Evolutionary conservation across 106 monocot genomes (phyloP), one percentile per base, ranked within the genome.

Genomic region (Dioscorea dumetorum): DNA sequence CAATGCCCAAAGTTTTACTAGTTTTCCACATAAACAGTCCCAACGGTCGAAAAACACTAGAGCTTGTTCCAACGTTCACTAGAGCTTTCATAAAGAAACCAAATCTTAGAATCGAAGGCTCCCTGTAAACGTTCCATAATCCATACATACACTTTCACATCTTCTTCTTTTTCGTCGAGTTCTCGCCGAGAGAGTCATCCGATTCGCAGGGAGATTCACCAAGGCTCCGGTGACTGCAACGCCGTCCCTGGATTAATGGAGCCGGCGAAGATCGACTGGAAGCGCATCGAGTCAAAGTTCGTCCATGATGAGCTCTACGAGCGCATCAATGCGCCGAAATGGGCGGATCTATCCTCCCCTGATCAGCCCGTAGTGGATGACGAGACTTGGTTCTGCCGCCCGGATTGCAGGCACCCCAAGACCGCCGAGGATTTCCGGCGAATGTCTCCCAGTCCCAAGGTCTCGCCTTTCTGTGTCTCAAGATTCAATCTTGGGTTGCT

Each of bases 321-420:
- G 83, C 72, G 73, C 80, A 84, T 95, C 81, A 64, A 84, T 67
- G 95, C 95, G 23, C 95, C 95, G 49, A 88, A 78, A 63, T 95
- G 95, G 95, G 50, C 80, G 17, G 95, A 95, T 50, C 79, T 95
- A 71, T 63, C 79, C 41, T 31, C 54, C 19, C 84, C 79, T 70
- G 57, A 80, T 6, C 64, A 41, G 70, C 14, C 60, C 69, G 8
- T 54, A 7, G 70, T 64, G 67, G 81, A 79, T 62, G 91, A 86
- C 78, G 95, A 80, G 28, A 73, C 86, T 61, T 95, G 88, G 91
- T 95, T 95, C 78, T 95, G 95, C 74, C 95, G 91, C 63, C 78
- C 95, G 10, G 90, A 97, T 71, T 97, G 95, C 82, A 67, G 78
- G 57, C 95, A 97, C 50, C 88, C 92, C 0, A 89, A 76, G 79